These are phyloP conservation scores for Pythium folliculosum DNA, from an alignment of 352 stramenopile genomes.

Conservation along the genomic window DNA sequence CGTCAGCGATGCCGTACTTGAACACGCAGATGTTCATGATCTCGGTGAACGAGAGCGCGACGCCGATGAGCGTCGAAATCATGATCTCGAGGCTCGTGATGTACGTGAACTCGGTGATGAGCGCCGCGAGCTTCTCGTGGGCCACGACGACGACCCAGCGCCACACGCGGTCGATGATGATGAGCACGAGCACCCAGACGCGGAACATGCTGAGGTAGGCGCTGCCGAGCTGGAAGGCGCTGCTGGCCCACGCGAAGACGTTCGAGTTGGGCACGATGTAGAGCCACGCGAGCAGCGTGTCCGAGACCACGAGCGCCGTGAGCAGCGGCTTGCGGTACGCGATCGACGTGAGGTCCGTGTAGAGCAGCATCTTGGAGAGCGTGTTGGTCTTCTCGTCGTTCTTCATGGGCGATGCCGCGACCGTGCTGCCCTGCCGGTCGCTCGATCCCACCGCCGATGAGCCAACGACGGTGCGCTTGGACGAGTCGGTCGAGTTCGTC, in stretches of 20 bases:
- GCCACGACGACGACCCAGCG: constrained; percentile 13
- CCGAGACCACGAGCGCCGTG: constrained; percentile 20
- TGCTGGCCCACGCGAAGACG: constrained; percentile 30
- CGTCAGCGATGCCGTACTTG: constrained; percentile 23
- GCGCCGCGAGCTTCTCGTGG: constrained; percentile 22
- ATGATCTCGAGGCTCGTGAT: constrained; percentile 34
- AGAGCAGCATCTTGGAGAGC: constrained; percentile 29
- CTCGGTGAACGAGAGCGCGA: constrained; percentile 20
- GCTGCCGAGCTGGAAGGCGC: constrained; percentile 24
- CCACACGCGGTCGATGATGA: constrained; percentile 27
- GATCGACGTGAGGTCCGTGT: constrained; percentile 32
- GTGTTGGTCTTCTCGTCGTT: constrained; percentile 15
- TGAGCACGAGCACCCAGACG: constrained; percentile 28
- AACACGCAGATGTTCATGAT: constrained; percentile 24
- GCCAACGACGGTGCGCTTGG: not conserved
- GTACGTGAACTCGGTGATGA: constrained; percentile 30
- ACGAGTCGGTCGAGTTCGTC: constrained; percentile 6
- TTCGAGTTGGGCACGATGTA: constrained; percentile 32
- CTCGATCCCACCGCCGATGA: not conserved
- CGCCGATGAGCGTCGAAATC: constrained; percentile 27
- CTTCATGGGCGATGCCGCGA: constrained; percentile 3
- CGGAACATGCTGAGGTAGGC: constrained; percentile 34
- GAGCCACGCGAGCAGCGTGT: constrained; percentile 28
- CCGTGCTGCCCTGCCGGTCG: not conserved
- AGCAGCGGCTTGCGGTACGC: constrained; percentile 27